These are phyloP conservation scores for Mortierella hygrophila DNA, from an alignment of 192 early-diverging fungal genomes.

Conservation along the genomic window DNA sequence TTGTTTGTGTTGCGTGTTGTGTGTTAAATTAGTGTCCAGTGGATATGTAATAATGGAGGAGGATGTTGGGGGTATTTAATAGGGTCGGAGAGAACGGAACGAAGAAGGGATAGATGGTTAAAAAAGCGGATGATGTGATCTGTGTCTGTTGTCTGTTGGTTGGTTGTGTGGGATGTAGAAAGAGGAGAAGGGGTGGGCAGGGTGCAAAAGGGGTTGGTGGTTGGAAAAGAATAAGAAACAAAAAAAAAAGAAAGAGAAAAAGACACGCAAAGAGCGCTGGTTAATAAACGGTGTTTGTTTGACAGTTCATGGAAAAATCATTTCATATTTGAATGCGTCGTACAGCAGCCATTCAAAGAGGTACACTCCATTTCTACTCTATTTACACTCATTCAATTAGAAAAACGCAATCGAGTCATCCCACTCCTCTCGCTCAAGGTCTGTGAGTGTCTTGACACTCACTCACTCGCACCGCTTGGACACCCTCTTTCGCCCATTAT, in stretches of 20 bases:
- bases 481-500: neutral
- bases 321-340: neutral
- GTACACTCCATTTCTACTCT: neutral
- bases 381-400: neutral
- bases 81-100: constrained; percentile 38
- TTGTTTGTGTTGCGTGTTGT: constrained; percentile 3
- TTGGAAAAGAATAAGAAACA: neutral
- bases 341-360: neutral
- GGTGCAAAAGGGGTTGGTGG: neutral
- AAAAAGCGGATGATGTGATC: constrained; percentile 6
- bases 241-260: neutral
- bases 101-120: neutral
- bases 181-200: neutral
- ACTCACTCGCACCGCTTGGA: neutral
- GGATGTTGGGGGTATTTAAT: constrained; percentile 1
- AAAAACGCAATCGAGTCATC: constrained; percentile 1
- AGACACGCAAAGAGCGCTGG: neutral
- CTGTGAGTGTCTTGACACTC: neutral
- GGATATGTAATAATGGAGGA: neutral
- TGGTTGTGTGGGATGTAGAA: neutral
- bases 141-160: constrained; percentile 8
- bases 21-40: neutral
- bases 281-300: neutral
- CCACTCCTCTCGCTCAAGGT: neutral
- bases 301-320: neutral